These are phyloP conservation scores for Clitoria ternatea DNA, from an alignment of 306 rosid genomes.

Conservation along the genomic window DNA sequence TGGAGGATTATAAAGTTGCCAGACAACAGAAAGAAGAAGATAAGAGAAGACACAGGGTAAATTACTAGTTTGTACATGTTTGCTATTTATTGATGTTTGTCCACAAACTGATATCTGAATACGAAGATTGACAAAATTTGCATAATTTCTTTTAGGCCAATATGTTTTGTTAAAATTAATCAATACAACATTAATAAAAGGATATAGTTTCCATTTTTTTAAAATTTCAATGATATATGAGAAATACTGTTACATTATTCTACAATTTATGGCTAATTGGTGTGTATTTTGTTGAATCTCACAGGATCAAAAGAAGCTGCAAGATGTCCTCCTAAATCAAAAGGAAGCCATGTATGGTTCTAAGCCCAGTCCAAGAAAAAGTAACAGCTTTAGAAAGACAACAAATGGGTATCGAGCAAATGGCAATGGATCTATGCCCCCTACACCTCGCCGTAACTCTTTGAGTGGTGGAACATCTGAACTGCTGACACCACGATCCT, in stretches of 20 bases:
- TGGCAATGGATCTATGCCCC: conserved; percentile 85
- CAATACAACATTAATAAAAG: too few species aligned
- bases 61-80: background rate
- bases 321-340: conserved; percentile 83
- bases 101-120: conserved; percentile 5
- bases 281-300: conserved; percentile 9
- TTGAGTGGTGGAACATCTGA: conserved; percentile 69
- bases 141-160: too few species aligned
- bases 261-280: background rate
- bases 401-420: conserved; percentile 66
- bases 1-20: conserved; percentile 87
- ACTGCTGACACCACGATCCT: conserved; percentile 78
- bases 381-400: conserved; percentile 77
- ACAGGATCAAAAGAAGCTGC: conserved; percentile 96
- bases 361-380: conserved; percentile 88
- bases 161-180: too few species aligned
- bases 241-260: background rate
- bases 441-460: conserved; percentile 87
- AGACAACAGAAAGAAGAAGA: conserved; percentile 87
- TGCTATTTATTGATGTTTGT: conserved; percentile 3
- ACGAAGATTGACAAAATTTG: too few species aligned
- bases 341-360: conserved; percentile 91
- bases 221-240: too few species aligned
- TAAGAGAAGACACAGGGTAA: conserved; percentile 74
- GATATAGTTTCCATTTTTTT: too few species aligned